Evolutionary conservation across 495 filamentous ascomycete genomes (phyloP), one percentile per base, ranked within the genome.

Genomic region (Oidiodendron maius): DNA sequence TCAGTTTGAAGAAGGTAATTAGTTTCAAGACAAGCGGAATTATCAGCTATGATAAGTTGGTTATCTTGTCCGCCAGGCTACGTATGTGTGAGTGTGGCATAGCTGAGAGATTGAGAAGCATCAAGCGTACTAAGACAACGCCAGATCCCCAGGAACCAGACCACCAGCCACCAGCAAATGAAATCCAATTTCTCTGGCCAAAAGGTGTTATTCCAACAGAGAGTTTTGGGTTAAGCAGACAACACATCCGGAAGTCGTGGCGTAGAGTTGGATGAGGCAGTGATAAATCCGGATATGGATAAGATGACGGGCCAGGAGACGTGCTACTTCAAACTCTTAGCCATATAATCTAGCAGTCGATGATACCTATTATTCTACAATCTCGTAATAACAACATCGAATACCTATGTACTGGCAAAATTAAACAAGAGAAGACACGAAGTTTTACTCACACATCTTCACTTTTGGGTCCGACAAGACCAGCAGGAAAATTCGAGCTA

Each of bases 1-100:
- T 71, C 65, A 15, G 77, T 80, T 56, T 81, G 73, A 18, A 81
- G 70, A 37, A 80, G 65, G 52, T 75, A 81, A 49, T 64, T 76
- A 11, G 74, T 71, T 38, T 69, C 68, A 22, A 81, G 60, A 39
- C 69, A 71, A 44, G 75, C 77, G 28, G 71, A 71, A 16, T 68
- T 68, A 51, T 81, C 75, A 46, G 76, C 72, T 44, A 75, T 71
- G 24, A 77, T 69, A 22, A 81, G 63, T 53, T 80, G 77, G 21
- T 71, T 77, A 54, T 81, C 75, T 68, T 81, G 77, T 21, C 77
- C 76, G 36, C 77, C 76, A 41, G 77, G 77, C 77, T 81, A 34
- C 24, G 2, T 21, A 13, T 36, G 15, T 4, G 35, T 56, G 26
- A 45, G 23, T 13, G 23, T n/a, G n/a, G n/a, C n/a, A n/a, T n/a